Conservation (phyloP, 2,329 filamentous ascomycete genomes). For the Penicillium janthinellum region DNA sequence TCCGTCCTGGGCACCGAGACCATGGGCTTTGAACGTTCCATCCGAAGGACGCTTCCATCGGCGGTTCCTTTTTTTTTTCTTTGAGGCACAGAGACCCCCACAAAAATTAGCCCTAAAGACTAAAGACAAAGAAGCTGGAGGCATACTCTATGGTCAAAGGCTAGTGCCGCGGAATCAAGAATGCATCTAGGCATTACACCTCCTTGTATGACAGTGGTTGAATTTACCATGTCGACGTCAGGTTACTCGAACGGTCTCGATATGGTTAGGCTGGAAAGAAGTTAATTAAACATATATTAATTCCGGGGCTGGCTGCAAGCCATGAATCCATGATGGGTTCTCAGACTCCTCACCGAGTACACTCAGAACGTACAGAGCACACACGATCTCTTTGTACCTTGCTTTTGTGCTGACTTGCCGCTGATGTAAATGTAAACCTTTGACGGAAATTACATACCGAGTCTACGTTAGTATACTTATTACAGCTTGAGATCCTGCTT, state of each 20-base stretch:
- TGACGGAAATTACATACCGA: background rate
- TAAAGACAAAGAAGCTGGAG: background rate
- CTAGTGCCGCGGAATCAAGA: background rate
- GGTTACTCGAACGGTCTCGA: slow-evolving; percentile 1
- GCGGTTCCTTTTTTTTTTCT: background rate
- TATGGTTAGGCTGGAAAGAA: background rate
- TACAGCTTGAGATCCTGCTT: too few relatives aligned
- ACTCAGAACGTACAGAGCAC: background rate
- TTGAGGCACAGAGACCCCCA: background rate
- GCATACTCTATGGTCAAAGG: background rate
- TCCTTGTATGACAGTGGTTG: too few relatives aligned
- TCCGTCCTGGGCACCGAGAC: background rate
- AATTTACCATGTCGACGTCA: too few relatives aligned
- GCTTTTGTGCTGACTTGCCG: background rate
- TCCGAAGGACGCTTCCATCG: slow-evolving; percentile 9
- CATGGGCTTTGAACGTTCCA: slow-evolving; percentile 10
- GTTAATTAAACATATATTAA: slow-evolving; percentile 10
- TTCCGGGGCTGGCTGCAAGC: slow-evolving; percentile 1
- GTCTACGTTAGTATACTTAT: background rate
- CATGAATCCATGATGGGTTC: background rate
- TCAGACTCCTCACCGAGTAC: background rate
- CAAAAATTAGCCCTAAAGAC: background rate
- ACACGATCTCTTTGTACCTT: background rate
- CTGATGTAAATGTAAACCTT: too few relatives aligned
- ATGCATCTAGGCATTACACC: background rate